Evolutionary conservation across 2,329 filamentous ascomycete species (phyloP).

Genomic region (Fusarium solani-melongenae): DNA sequence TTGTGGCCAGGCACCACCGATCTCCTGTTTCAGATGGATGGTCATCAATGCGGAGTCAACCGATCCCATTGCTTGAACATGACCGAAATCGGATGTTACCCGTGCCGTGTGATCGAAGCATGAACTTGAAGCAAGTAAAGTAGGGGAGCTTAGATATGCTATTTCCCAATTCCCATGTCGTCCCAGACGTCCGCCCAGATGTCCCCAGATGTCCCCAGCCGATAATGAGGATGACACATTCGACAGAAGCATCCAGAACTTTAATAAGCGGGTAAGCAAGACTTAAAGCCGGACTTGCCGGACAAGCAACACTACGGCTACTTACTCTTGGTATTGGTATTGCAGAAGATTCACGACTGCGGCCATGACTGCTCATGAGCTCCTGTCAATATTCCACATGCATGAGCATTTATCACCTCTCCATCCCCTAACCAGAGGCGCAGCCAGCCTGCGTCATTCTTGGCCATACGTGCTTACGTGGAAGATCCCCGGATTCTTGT

Average conservation of each 20-base stretch:
- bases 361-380: neutral
- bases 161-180: neutral
- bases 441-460: neutral
- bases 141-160: neutral
- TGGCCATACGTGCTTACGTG: neutral
- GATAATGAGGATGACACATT: neutral
- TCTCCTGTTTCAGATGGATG: neutral
- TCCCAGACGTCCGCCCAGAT: neutral
- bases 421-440: neutral
- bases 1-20: neutral
- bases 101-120: neutral
- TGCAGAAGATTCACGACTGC: neutral
- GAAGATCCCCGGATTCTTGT: neutral
- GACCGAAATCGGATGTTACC: neutral
- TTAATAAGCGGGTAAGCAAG: neutral
- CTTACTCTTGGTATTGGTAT: neutral
- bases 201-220: neutral
- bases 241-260: neutral
- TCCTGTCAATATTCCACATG: neutral
- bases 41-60: neutral
- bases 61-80: neutral
- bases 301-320: neutral
- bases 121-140: neutral
- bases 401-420: neutral
- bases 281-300: neutral